Conservation (phyloP, 2,329 filamentous ascomycete genomes). For the Torrubiellomyces zombiae region DNA sequence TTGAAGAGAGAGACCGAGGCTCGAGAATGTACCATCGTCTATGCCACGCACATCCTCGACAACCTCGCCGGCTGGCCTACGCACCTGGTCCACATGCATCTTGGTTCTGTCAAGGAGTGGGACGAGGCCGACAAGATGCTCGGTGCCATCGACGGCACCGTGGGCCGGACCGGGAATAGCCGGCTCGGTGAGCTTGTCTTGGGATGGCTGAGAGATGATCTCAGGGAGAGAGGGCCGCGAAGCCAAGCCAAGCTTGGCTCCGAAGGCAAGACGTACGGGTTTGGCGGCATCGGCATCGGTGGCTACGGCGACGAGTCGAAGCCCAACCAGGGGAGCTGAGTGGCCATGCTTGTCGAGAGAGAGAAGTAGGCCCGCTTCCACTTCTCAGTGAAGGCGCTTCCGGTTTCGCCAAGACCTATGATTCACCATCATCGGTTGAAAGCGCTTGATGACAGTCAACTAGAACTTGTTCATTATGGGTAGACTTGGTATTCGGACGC, state of each 20-base stretch:
- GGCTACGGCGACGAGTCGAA: conserved; percentile 41
- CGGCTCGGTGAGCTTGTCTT: conserved; percentile 76
- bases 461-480: no score
- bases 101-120: conserved; percentile 78
- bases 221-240: conserved; percentile 63
- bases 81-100: conserved; percentile 87
- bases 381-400: no score
- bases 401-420: no score
- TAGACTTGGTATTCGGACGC: no score
- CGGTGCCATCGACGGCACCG: conserved; percentile 24
- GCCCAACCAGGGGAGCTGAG: no score
- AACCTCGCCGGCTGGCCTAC: conserved; percentile 91
- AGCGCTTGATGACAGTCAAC: no score
- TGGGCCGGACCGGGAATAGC: conserved; percentile 49
- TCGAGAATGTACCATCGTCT: conserved; percentile 79
- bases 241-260: conserved; percentile 35
- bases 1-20: conserved; percentile 73
- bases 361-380: conserved; percentile 4
- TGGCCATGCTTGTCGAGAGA: no score
- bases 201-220: conserved; percentile 68
- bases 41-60: conserved; percentile 93
- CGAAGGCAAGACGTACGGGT: conserved; percentile 48
- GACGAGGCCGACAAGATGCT: conserved; percentile 58
- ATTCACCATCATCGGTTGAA: no score
- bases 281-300: conserved; percentile 32